Evolutionary conservation across 2,329 filamentous ascomycete species (phyloP), one percentile per base, ranked within the genome.

Genomic region (Fusarium stilboides): DNA sequence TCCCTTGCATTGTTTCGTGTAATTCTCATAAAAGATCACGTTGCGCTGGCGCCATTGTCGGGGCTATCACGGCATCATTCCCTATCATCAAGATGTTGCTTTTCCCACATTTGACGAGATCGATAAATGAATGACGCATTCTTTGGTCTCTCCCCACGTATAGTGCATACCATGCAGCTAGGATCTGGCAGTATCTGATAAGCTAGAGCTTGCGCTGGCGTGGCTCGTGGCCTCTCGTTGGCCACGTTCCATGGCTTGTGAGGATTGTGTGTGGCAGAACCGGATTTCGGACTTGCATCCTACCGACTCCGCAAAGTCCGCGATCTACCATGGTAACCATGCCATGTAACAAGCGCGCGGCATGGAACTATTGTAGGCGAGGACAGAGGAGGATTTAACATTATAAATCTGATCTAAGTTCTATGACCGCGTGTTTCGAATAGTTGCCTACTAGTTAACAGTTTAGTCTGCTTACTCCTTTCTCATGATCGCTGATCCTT

Each of bases 111-210:
- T 46, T 22, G n/a, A 22, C n/a, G 31, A 55, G 46, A 42, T 67
- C 31, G 52, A 62, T 50, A 44, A 55, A 57, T 70, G 67, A 50
- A 70, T 70, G 68, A 70, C 68, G 68, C 68, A 70, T 55, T 54
- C 44, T 39, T 26, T 57, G 42, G 19, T 40, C 53, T 31, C 34
- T 39, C 43, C 28, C 28, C 28, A 31, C 28, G 28, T 10, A 31
- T 31, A 31, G 28, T 45, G 49, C 61, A 65, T 52, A 22, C 34
- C 44, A 67, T 70, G 51, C 54, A 61, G 57, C 54, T 65, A 56
- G 65, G 63, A 70, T 68, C 67, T 65, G 36, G 53, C 40, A 65
- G 42, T 70, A 67, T 59, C 57, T 64, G 67, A 64, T 70, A 69
- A 69, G 66, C 67, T 69, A 64, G 28, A 64, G 53, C 53, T 31